Evolutionary conservation across 2,329 filamentous ascomycete genomes (phyloP).

Genomic region (Stagonosporopsis rhizophila): DNA sequence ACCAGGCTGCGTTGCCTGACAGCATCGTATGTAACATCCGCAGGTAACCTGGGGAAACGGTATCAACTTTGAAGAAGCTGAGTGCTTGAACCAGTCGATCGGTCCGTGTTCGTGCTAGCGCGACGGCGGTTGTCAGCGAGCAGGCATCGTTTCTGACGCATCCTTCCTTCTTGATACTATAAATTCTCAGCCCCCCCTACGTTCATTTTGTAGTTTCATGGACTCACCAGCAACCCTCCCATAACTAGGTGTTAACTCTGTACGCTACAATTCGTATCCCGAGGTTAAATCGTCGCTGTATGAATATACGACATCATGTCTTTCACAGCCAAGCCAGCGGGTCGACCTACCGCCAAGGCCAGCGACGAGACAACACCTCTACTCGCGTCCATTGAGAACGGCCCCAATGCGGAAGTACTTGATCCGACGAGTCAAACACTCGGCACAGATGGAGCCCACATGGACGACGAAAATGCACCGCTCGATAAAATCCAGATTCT

Average conservation of each 20-base stretch:
- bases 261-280: background rate
- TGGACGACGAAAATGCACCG: conserved; percentile 35
- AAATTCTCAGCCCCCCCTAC: background rate
- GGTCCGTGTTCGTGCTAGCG: conserved; percentile 8
- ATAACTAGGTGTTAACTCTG: background rate
- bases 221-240: background rate
- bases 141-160: conserved; percentile 1
- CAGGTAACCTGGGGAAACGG: background rate
- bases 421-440: conserved; percentile 6
- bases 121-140: background rate
- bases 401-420: conserved; percentile 23
- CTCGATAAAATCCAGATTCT: conserved; percentile 65
- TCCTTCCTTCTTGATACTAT: conserved; percentile 3
- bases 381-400: conserved; percentile 27
- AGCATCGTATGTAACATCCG: background rate
- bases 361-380: conserved; percentile 42
- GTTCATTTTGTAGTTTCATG: background rate
- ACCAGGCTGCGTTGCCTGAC: background rate
- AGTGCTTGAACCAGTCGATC: conserved; percentile 8
- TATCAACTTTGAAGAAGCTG: background rate
- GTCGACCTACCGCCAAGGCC: background rate
- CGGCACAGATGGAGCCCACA: conserved; percentile 9
- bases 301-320: background rate
- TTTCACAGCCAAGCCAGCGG: background rate
- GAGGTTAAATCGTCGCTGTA: background rate